phyloP scores from a whole-genome alignment of 2,329 filamentous ascomycete genomes.

The Verticillium dahliae region DNA sequence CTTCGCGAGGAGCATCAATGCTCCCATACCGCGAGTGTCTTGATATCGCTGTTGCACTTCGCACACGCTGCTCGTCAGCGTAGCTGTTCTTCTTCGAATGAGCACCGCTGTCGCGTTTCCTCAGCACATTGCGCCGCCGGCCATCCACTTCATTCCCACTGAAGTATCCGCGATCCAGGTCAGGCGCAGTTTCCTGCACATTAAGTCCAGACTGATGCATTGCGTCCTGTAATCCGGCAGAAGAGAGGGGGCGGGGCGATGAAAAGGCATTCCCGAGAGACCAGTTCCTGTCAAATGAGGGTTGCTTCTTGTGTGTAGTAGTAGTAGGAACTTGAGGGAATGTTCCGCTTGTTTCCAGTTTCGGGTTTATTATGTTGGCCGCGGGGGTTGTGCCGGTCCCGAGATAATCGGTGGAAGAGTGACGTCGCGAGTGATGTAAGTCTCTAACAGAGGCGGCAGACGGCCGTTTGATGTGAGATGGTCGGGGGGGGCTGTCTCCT shows the following conservation, averaged over 20 bases:
- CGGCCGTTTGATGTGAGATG: slow-evolving; percentile 51
- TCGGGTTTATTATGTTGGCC: slow-evolving; percentile 28
- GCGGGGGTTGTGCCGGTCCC: slow-evolving; percentile 26
- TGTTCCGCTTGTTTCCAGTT: slow-evolving; percentile 34
- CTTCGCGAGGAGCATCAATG: slow-evolving; percentile 65
- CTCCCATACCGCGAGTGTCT: slow-evolving; percentile 76
- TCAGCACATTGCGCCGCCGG: slow-evolving; percentile 69
- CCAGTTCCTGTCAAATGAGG: slow-evolving; percentile 66
- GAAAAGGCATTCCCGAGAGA: slow-evolving; percentile 49
- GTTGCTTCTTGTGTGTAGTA: slow-evolving; percentile 52
- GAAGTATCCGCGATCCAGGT: slow-evolving; percentile 86
- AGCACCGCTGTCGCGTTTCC: slow-evolving; percentile 61
- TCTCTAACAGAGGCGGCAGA: slow-evolving; percentile 79
- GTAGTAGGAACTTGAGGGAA: slow-evolving; percentile 30
- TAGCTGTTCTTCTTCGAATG: slow-evolving; percentile 72
- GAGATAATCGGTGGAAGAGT: slow-evolving; percentile 78
- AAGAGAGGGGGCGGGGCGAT: slow-evolving; percentile 42
- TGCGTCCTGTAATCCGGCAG: slow-evolving; percentile 41
- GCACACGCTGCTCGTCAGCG: slow-evolving; percentile 63
- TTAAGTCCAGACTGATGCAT: slow-evolving; percentile 26
- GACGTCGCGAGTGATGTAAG: slow-evolving; percentile 75
- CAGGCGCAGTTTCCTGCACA: slow-evolving; percentile 43
- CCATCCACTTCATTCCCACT: slow-evolving; percentile 80
- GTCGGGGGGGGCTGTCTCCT: slow-evolving; percentile 40
- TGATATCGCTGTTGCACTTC: slow-evolving; percentile 59